phyloP scores from a whole-genome alignment of 192 early-diverging fungal genomes.

The Lunasporangiospora selenospora region DNA sequence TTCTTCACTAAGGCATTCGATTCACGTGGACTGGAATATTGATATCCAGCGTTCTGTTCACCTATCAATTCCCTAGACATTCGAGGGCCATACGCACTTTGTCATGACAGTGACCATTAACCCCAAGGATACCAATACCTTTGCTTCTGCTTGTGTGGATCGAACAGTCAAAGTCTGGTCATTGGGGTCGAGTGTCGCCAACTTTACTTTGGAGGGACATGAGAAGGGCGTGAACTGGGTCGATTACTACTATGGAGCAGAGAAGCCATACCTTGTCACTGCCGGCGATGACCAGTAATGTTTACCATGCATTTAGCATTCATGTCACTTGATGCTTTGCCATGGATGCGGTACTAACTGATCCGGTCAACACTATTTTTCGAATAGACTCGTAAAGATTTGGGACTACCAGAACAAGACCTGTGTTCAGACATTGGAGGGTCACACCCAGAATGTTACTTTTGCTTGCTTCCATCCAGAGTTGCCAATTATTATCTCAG shows the following conservation, averaged over 20 bases:
- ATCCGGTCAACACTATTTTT: no score
- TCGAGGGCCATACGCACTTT: constrained; percentile 98
- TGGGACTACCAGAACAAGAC: constrained; percentile 99
- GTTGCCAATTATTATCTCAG: constrained; percentile 95
- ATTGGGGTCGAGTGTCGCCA: constrained; percentile 91
- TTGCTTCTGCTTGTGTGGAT: constrained; percentile 98
- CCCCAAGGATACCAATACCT: constrained; percentile 99
- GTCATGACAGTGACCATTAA: constrained; percentile 98
- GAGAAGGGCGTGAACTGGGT: constrained; percentile 98
- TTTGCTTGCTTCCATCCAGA: constrained; percentile 93
- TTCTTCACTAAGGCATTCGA: no score
- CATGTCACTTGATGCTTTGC: no score
- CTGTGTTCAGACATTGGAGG: constrained; percentile 98
- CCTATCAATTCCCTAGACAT: constrained; percentile 64
- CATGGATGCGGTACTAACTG: no score
- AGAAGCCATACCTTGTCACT: constrained; percentile 97
- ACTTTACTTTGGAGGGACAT: constrained; percentile 98
- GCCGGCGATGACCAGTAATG: constrained; percentile 97
- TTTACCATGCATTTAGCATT: no score
- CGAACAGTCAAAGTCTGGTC: constrained; percentile 99
- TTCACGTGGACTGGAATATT: no score
- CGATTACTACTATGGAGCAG: constrained; percentile 98
- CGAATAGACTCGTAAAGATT: constrained; percentile 90
- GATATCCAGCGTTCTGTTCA: no score
- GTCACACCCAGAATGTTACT: constrained; percentile 94